Evolutionary conservation across 139 green algal species (phyloP).

Genomic region (Chlorella ohadii): DNA sequence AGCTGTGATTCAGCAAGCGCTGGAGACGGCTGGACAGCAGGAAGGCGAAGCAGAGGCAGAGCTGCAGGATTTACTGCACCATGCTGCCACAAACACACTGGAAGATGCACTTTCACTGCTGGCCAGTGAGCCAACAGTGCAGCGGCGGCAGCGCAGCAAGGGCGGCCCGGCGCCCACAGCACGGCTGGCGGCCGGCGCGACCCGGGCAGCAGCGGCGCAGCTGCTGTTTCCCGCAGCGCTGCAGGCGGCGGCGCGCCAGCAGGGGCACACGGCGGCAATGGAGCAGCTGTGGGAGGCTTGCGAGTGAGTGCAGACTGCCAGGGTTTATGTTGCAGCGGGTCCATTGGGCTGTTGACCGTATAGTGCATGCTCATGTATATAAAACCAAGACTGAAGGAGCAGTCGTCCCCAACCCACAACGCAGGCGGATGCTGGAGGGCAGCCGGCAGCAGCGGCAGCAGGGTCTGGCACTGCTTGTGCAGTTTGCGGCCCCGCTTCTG

Average conservation of each 20-base stretch:
- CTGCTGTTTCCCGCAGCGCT: conserved; percentile 20
- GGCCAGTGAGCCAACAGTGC: neutral
- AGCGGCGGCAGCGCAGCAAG: neutral
- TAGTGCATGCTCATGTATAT: neutral
- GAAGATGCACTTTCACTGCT: neutral
- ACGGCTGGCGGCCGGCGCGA: neutral
- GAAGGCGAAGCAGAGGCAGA: neutral
- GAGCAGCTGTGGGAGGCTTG: conserved; percentile 7
- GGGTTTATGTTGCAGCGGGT: neutral
- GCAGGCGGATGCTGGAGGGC: conserved; percentile 2
- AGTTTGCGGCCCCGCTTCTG: conserved; percentile 27
- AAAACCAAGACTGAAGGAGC: too few species aligned
- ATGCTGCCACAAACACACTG: neutral
- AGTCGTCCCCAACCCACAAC: too few species aligned
- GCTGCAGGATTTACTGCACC: neutral
- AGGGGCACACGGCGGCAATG: neutral
- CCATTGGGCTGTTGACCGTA: neutral
- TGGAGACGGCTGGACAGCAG: neutral
- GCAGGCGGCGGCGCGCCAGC: neutral
- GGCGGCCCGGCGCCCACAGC: neutral
- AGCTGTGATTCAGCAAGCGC: conserved; percentile 3
- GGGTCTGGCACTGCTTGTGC: conserved; percentile 33
- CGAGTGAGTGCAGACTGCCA: neutral
- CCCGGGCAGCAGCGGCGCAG: neutral
- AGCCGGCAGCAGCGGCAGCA: neutral